A percentile compares a stretch with the other conserved stretches of the same genome.
Conservation (phyloP, 108 stramenopile genomes). For the Pelagomonas calceolata region DNA sequence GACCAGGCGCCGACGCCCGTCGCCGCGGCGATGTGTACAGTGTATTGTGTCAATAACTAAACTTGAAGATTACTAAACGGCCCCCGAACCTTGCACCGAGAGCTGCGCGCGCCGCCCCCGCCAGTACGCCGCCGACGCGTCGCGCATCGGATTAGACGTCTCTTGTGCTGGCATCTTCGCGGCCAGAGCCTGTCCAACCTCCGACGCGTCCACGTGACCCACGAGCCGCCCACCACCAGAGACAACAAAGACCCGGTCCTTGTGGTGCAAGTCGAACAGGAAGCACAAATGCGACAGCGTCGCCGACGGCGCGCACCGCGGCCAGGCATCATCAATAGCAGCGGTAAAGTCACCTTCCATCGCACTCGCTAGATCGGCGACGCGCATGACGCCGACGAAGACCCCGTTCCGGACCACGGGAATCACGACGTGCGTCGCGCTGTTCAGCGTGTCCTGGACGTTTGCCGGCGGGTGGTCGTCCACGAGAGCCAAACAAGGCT, state of each 20-base stretch:
- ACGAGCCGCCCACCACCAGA: not conserved
- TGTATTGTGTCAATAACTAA: no score
- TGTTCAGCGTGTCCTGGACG: no score
- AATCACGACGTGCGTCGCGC: not conserved
- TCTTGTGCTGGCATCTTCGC: no score
- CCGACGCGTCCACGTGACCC: not conserved
- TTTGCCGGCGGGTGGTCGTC: not conserved
- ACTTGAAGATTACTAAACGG: no score
- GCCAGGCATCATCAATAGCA: not conserved
- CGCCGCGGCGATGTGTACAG: no score
- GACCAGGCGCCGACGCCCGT: no score
- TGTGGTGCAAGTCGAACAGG: not conserved
- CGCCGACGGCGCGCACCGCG: not conserved
- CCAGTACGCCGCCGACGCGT: no score
- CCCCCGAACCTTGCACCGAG: no score
- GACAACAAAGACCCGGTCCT: not conserved
- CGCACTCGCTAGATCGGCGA: not conserved
- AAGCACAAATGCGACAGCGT: not conserved
- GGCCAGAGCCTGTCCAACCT: no score
- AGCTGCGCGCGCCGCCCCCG: no score
- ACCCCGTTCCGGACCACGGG: not conserved
- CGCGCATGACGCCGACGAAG: not conserved
- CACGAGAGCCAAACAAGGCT: not conserved
- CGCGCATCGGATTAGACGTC: no score
- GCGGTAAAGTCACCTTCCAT: not conserved